Base-by-base conservation (phyloP, 2,329 filamentous ascomycete species). In the Cadophora sp. region DNA sequence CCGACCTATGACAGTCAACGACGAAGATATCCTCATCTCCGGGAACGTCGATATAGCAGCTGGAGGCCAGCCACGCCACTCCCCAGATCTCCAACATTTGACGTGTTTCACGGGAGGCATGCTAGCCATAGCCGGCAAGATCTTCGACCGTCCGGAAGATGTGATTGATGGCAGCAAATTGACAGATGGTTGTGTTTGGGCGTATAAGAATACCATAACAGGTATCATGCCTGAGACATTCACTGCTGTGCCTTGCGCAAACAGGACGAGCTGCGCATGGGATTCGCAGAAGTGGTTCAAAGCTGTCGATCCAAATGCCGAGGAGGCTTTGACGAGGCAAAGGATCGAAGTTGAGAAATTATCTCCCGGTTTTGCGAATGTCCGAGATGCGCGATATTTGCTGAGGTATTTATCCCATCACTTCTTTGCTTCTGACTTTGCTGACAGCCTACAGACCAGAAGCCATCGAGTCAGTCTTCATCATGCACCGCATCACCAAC, bases 31-130 rank as follows among this genome's bases (percentile, higher is more conserved):
- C 6, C 76, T 86, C 14, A 81, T 88, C 59, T 81, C 86, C 1
- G 86, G 85, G 11, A 81, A 83, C 58, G 79, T 80, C 9, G 75
- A 76, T 19, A 73, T 80, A 12, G 58, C 78, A 81, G 19, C 84
- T 90, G 68, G 65, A 4, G 43, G 59, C 24, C 9, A 48, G 67
- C 90, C 92, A 7, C 48, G 62, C 4, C 68, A 73, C 19, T 74
- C 69, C 77, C 69, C 76, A 48, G 81, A 74, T 16, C 79, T 84
- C 3, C 87, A 92, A 72, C 91, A 94, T 78, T 82, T 94, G 1
- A 86, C 86, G 1, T 94, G 92, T 78, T 94, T 92, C 75, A 83
- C 86, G 3, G 91, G 91, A 4, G 92, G 91, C 16, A 89, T 91
- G 82, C 88, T 92, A 55, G 91, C 84, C 0, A 85, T 94, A 51